Evolutionary conservation across 345 rosid species (phyloP), one percentile per base, ranked within the genome.

Genomic region (Excoecaria cochinchinensis): DNA sequence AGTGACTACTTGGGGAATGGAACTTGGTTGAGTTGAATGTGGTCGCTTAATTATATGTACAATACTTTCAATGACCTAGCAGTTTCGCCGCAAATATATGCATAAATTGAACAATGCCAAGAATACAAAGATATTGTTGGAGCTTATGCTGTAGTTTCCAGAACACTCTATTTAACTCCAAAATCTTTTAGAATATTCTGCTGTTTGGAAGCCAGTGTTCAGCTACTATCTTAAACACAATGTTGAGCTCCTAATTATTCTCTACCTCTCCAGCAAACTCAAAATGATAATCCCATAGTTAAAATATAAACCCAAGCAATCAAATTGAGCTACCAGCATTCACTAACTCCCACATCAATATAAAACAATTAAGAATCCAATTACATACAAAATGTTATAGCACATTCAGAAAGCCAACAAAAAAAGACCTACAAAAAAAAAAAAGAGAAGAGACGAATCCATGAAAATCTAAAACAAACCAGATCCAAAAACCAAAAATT

Each of bases 401-500:
- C 48, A 44, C 48, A 44, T 44, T 10, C 48, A 44, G 9, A 44
- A 4, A 8, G 10, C 48, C 48, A 6, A 44, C 47, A 44, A 44
- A 17, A 2, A 63, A 51, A n/a, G n/a, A n/a, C 69, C 50, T 25
- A 58, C 6, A 38, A 58, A 53, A 19, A 56, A 19, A 78, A 16
- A 74, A 31, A 40, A 7, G 67, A 11, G 6, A 65, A 44, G 8
- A 48, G 13, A 72, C 22, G 64, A 70, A 61, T 40, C 67, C 36
- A 39, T 56, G 4, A 73, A 78, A 83, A 38, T 50, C 67, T 74
- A 25, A 39, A 66, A 84, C 89, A 81, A 74, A 70, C 71, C 51
- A 88, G 95, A 95, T 91, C 96, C 92, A 90, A 79, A 68, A 69
- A 78, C 40, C 59, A 79, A 73, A 65, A 52, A 79, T 6, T 53